Evolutionary conservation across 129 eudicot genomes (phyloP).

Genomic region (Saposhnikovia divaricata): DNA sequence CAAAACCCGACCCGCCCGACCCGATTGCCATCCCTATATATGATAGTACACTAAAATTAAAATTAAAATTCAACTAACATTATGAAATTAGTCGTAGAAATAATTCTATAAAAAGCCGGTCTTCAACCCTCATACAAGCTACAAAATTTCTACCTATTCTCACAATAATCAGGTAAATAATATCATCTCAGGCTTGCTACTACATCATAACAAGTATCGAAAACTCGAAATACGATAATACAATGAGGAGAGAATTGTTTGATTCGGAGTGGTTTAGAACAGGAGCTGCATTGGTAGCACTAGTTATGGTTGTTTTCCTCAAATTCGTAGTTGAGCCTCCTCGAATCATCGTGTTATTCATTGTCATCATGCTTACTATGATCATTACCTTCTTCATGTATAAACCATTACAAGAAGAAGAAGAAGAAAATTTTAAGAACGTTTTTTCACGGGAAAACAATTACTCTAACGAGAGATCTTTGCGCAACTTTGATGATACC

Average conservation of each 20-base stretch:
- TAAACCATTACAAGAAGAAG: neutral
- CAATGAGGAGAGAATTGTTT: neutral
- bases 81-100: too few species aligned
- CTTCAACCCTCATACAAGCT: too few species aligned
- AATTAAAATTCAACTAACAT: too few species aligned
- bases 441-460: neutral
- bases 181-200: too few species aligned
- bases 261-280: neutral
- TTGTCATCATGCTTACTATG: neutral
- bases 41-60: too few species aligned
- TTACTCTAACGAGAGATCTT: neutral
- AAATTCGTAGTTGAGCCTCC: neutral
- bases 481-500: neutral
- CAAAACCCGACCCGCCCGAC: too few species aligned
- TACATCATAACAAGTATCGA: too few species aligned
- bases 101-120: too few species aligned
- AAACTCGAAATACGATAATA: too few species aligned
- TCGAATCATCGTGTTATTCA: neutral
- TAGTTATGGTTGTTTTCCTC: neutral
- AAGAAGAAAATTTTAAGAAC: neutral
- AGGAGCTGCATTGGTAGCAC: neutral
- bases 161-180: too few species aligned
- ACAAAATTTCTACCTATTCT: too few species aligned
- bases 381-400: neutral
- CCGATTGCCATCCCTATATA: too few species aligned